These are phyloP conservation scores for Dipteronia dyeriana DNA, from an alignment of 345 rosid genomes.

Conservation along the genomic window DNA sequence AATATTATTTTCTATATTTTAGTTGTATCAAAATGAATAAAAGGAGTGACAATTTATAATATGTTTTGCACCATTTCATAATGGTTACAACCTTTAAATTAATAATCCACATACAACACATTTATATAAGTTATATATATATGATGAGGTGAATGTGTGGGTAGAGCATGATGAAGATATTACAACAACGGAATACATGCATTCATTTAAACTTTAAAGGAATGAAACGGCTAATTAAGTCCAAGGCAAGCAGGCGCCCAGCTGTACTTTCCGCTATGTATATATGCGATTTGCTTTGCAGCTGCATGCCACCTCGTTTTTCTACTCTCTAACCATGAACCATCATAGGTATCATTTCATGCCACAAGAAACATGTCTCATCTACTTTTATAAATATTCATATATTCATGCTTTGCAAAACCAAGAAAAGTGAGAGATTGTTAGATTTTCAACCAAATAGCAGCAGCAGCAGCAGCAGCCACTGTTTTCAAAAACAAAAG, in stretches of 20 bases:
- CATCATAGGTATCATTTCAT: not conserved
- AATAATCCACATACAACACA: too few species aligned
- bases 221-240: too few species aligned
- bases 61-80: too few species aligned
- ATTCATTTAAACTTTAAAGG: too few species aligned
- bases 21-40: too few species aligned
- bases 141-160: too few species aligned
- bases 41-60: too few species aligned
- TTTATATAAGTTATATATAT: too few species aligned
- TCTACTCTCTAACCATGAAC: not conserved
- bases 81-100: too few species aligned
- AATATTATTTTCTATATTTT: too few species aligned
- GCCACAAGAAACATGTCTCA: constrained; percentile 21
- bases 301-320: not conserved
- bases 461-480: constrained; percentile 30
- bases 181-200: not conserved
- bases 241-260: not conserved
- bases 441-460: constrained; percentile 39
- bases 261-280: constrained; percentile 19
- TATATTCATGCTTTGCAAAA: constrained; percentile 16
- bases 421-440: constrained; percentile 37
- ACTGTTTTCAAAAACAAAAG: constrained; percentile 37
- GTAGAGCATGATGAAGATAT: too few species aligned
- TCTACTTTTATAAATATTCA: not conserved
- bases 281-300: not conserved